Evolutionary conservation across 1,284 basidiomycete genomes (phyloP), one percentile per base, ranked within the genome.

Genomic region (Afroboletus lepidellus): DNA sequence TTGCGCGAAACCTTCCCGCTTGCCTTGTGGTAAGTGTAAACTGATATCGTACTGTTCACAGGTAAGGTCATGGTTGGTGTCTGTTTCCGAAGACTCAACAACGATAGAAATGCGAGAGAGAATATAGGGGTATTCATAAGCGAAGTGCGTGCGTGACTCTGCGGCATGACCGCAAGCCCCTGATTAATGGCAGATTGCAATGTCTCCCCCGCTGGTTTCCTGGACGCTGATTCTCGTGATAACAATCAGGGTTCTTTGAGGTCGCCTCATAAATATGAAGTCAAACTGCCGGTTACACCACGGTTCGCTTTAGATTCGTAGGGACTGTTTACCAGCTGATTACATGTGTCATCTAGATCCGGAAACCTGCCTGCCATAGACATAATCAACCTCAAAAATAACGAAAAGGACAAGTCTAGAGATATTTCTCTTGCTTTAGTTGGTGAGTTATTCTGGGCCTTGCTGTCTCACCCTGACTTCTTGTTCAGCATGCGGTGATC

Each of bases 31-130:
- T 36, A 59, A 44, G 13, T 75, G 73, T 48, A 71, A 60, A 51
- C 52, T 75, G 3, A 73, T 72, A 7, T 71, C 70, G 1, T 75
- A 75, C 48, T 75, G 73, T 51, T 75, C 73, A 1, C 67, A 69
- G 59, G 67, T 69, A 47, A 44, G 55, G 2, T 5, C 18, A 0
- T 8, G 7, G 20, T 45, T 42, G 12, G 21, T 27, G 16, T 13
- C 13, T 20, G 5, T 18, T 18, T 21, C 18, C 5, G 16, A 29
- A 39, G 33, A 16, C 34, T 50, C 11, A 20, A 51, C 29, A 34
- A 2, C 25, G 2, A 27, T 38, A 64, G 66, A 64, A 61, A 48
- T 68, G 63, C 21, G 54, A 56, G 44, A 58, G 50, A 46, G 39
- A 49, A 20, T 43, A 64, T 5, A 63, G 15, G 41, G 52, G 12